These are phyloP conservation scores for Fusarium sublunatum DNA, from an alignment of 2,329 filamentous ascomycete species.

Conservation along the genomic window DNA sequence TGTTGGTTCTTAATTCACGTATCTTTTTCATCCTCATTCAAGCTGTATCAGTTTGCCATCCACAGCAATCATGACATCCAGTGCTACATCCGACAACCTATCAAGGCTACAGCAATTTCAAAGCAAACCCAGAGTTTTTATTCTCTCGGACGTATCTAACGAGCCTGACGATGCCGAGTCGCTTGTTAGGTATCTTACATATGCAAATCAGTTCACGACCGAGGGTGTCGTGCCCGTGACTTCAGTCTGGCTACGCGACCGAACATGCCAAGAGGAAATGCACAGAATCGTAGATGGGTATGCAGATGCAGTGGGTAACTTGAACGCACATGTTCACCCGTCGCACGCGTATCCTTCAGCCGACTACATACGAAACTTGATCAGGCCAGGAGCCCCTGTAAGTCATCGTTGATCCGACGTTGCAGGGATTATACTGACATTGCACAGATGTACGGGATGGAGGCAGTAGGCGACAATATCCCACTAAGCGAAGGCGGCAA, in stretches of 20 bases:
- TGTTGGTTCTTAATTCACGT: too few relatives aligned
- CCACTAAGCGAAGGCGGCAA: slow-evolving; percentile 53
- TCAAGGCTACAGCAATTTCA: background rate
- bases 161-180: slow-evolving; percentile 60
- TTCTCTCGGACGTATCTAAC: slow-evolving; percentile 59
- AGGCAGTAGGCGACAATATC: slow-evolving; percentile 24
- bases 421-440: too few relatives aligned
- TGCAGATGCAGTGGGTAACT: slow-evolving; percentile 56
- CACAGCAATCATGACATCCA: background rate
- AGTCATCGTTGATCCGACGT: background rate
- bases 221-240: slow-evolving; percentile 58
- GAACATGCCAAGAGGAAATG: slow-evolving; percentile 55
- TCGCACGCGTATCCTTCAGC: slow-evolving; percentile 55
- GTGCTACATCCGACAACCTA: background rate
- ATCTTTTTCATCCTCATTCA: too few relatives aligned
- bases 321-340: slow-evolving; percentile 60
- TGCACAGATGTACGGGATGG: slow-evolving; percentile 42
- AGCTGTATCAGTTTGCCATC: background rate
- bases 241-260: slow-evolving; percentile 57
- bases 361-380: slow-evolving; percentile 49
- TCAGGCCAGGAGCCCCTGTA: slow-evolving; percentile 49
- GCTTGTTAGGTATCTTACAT: slow-evolving; percentile 57
- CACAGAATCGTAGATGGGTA: slow-evolving; percentile 53
- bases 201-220: slow-evolving; percentile 58
- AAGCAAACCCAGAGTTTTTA: slow-evolving; percentile 48